phyloP scores from a whole-genome alignment of 169 alveolate species.

The Babesia ovis region DNA sequence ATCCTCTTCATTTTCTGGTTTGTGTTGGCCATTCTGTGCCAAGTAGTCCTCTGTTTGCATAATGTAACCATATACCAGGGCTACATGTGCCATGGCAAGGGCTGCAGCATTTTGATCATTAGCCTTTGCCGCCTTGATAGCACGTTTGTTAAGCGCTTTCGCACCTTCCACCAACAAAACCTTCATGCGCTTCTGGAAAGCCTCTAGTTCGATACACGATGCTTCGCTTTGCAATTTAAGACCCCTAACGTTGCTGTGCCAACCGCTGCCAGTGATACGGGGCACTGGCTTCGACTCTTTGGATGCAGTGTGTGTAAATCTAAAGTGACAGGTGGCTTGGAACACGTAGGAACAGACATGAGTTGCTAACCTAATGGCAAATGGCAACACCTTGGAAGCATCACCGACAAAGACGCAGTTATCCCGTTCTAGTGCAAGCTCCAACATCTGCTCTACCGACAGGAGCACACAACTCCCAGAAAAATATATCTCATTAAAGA shows the following conservation, averaged over 20 bases:
- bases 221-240: constrained; percentile 22
- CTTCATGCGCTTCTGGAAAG: constrained; percentile 49
- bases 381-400: constrained; percentile 58
- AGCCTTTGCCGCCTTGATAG: constrained; percentile 57
- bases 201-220: constrained; percentile 34
- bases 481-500: constrained; percentile 75
- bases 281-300: background rate
- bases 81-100: constrained; percentile 61
- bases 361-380: constrained; percentile 45
- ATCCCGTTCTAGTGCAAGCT: constrained; percentile 56
- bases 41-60: constrained; percentile 20
- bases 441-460: constrained; percentile 56
- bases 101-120: constrained; percentile 67
- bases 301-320: constrained; percentile 8
- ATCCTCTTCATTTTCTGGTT: constrained; percentile 22
- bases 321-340: constrained; percentile 32
- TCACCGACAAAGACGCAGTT: constrained; percentile 56
- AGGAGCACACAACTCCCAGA: constrained; percentile 63
- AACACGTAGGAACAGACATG: constrained; percentile 49
- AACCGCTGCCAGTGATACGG: constrained; percentile 39
- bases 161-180: constrained; percentile 47
- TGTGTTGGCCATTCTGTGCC: background rate
- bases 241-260: constrained; percentile 41
- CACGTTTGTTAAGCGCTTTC: constrained; percentile 45
- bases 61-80: constrained; percentile 45